Evolutionary conservation across 2,329 filamentous ascomycete genomes (phyloP).

Genomic region (Sarocladium brachiariae): DNA sequence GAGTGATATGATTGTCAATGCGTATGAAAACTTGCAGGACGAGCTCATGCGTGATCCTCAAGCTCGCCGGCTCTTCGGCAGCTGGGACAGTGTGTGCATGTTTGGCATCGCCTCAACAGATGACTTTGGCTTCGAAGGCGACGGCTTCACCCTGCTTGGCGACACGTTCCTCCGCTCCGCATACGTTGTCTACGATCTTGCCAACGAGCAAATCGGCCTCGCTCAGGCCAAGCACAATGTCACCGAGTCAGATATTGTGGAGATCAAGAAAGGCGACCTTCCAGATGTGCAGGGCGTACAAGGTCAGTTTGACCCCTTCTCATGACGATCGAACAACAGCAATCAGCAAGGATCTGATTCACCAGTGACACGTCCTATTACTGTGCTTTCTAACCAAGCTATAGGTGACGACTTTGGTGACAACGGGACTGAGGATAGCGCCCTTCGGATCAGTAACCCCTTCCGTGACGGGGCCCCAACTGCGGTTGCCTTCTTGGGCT

Average conservation of each 20-base stretch:
- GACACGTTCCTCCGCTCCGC: slow-evolving; percentile 52
- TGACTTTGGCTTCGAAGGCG: slow-evolving; percentile 23
- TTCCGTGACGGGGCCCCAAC: slow-evolving; percentile 1
- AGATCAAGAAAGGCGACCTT: slow-evolving; percentile 34
- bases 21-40: slow-evolving; percentile 29
- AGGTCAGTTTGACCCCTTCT: slow-evolving; percentile 18
- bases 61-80: slow-evolving; percentile 25
- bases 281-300: slow-evolving; percentile 38
- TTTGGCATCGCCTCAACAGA: slow-evolving; percentile 45
- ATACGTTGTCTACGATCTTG: slow-evolving; percentile 50
- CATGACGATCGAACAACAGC: background rate
- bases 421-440: slow-evolving; percentile 1
- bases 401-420: slow-evolving; percentile 4
- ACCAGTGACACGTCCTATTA: background rate
- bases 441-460: background rate
- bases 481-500: background rate
- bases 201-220: slow-evolving; percentile 42
- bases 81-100: slow-evolving; percentile 40
- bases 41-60: slow-evolving; percentile 31
- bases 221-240: slow-evolving; percentile 46
- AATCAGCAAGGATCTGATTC: background rate
- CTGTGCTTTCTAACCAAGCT: background rate
- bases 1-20: slow-evolving; percentile 45
- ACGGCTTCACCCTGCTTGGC: slow-evolving; percentile 41
- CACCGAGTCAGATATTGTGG: slow-evolving; percentile 36